Evolutionary conservation across 2,329 filamentous ascomycete genomes (phyloP), one percentile per base, ranked within the genome.

Genomic region (Apiospora rasikravindrae): DNA sequence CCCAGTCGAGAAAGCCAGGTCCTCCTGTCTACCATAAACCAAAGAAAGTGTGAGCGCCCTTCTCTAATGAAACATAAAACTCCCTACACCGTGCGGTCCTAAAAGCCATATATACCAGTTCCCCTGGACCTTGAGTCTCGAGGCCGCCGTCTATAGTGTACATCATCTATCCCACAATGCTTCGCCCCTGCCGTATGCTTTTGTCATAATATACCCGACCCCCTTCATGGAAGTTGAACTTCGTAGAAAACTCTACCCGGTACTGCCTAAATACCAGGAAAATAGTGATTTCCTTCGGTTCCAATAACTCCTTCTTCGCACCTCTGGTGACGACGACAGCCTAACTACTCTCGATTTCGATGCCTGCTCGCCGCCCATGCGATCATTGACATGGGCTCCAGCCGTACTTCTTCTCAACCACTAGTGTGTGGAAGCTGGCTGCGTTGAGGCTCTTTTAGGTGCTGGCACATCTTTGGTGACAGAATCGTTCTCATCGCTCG

Each of bases 371-470:
- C 40, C 13, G 13, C n/a, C 49, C n/a, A 26, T 13, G 11, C 14
- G n/a, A 11, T 14, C 19, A 66, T 14, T 26, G 57, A 7, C 37
- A 66, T 40, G 7, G 57, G 16, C 26, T 10, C 22, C 29, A 1
- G 37, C 16, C 37, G 73, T 69, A 49, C 73, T 69, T 72, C 71
- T 66, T 71, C 75, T 73, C 66, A 37, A 69, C 75, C 73, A 74
- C 78, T 80, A 80, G 57, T 76, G 73, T 71, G 73, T 22, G 4
- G 74, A 53, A 66, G 70, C 45, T 14, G 76, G 76, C 69, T 79
- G 77, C 10, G 78, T 74, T 45, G 77, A 78, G 8, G 74, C 69
- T 74, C 75, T 77, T 71, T 73, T 75, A 29, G 69, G 64, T 49
- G 72, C 74, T 40, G 68, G 64, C 47, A 70, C 2, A 45, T 66